phyloP scores from a whole-genome alignment of 2,329 filamentous ascomycete species.

The Pyricularia sp. region DNA sequence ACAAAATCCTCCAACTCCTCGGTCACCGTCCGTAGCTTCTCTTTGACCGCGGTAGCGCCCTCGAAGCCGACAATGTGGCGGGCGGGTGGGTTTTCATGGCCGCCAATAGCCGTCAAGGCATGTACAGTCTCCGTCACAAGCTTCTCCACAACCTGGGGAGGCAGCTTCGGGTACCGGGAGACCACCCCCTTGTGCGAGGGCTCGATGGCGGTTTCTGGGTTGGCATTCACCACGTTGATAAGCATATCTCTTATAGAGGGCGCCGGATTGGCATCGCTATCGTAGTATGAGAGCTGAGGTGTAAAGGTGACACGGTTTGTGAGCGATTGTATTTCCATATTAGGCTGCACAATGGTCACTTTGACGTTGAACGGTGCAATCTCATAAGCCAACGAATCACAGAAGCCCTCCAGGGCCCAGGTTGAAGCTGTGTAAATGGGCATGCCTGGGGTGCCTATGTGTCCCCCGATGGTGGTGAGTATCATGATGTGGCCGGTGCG shows the following conservation, averaged over 20 bases:
- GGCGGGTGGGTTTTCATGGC: conserved; percentile 90
- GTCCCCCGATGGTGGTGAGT: conserved; percentile 81
- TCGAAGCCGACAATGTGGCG: conserved; percentile 91
- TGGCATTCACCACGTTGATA: conserved; percentile 64
- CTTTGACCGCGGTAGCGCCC: conserved; percentile 78
- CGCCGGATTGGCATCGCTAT: conserved; percentile 56
- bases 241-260: conserved; percentile 79
- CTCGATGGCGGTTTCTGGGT: conserved; percentile 54
- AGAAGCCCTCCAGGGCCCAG: conserved; percentile 93
- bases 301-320: conserved; percentile 82
- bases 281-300: conserved; percentile 59
- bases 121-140: conserved; percentile 85
- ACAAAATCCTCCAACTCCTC: conserved; percentile 96
- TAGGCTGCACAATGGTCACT: conserved; percentile 90
- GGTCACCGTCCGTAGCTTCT: conserved; percentile 92
- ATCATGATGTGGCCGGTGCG: conserved; percentile 85
- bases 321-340: conserved; percentile 81
- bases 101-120: conserved; percentile 83
- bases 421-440: conserved; percentile 86
- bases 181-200: conserved; percentile 16
- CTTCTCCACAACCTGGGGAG: conserved; percentile 56
- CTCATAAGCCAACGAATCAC: conserved; percentile 91
- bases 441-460: conserved; percentile 86
- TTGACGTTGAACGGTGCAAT: conserved; percentile 96
- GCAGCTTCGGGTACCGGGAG: conserved; percentile 66